Conservation (phyloP, 2,329 filamentous ascomycete genomes). For the Trichoderma sp. region DNA sequence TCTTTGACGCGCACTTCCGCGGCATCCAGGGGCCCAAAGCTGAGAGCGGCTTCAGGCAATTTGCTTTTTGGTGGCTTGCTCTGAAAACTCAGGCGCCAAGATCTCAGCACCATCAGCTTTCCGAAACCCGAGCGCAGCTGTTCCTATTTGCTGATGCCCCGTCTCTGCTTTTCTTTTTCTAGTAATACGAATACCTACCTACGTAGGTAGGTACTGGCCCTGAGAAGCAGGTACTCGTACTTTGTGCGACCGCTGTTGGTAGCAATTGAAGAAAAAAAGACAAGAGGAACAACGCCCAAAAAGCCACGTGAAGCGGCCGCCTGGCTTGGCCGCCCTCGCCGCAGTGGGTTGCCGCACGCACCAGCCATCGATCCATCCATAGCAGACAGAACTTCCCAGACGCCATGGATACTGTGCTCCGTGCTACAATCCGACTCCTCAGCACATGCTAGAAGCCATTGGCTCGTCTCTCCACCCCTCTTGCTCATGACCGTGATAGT, state of each 20-base stretch:
- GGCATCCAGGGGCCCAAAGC: no score
- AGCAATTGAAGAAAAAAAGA: background rate
- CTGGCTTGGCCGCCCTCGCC: conserved; percentile 2
- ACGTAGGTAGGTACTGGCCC: no score
- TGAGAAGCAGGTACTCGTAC: background rate
- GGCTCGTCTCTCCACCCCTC: background rate
- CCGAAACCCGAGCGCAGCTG: background rate
- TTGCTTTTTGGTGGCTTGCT: no score
- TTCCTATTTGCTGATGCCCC: no score
- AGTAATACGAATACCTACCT: no score
- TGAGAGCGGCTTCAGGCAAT: no score
- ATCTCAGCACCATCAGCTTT: no score
- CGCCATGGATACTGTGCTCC: background rate
- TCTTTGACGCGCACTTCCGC: no score
- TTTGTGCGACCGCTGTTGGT: background rate
- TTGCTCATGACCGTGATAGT: no score
- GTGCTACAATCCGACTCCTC: background rate
- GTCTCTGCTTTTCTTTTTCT: no score
- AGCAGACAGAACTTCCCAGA: background rate
- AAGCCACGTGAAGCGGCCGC: conserved; percentile 8
- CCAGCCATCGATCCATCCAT: background rate
- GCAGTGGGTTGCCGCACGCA: conserved; percentile 11
- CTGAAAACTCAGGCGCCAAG: no score
- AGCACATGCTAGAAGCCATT: background rate
- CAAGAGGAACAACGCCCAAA: background rate